Conservation (phyloP, 148 eudicot genomes). For the Cornus controversa region DNA sequence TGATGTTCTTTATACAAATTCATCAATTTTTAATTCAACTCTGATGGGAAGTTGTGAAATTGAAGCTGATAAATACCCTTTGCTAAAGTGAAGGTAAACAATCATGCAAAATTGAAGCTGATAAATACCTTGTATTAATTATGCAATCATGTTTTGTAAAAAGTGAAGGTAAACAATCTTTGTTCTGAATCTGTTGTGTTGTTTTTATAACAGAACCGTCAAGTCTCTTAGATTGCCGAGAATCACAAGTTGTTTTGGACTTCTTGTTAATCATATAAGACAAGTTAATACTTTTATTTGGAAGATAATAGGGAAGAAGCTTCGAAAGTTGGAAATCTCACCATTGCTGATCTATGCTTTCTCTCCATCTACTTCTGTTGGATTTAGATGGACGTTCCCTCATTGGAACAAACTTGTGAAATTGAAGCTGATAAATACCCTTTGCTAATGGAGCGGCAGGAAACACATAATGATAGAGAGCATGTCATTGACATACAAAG, state of each 20-base stretch:
- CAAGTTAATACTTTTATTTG: neutral
- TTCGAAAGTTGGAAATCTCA: neutral
- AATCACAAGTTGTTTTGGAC: neutral
- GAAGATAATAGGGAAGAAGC: neutral
- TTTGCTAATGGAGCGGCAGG: conserved; percentile 40
- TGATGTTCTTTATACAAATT: neutral
- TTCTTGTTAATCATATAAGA: neutral
- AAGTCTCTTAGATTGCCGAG: neutral
- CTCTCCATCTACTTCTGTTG: conserved; percentile 5
- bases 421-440: conserved; percentile 29
- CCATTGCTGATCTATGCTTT: neutral
- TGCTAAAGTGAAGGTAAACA: too few relatives aligned
- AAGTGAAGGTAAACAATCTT: neutral
- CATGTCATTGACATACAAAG: conserved; percentile 39
- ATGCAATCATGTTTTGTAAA: neutral
- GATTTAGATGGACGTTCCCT: conserved; percentile 33
- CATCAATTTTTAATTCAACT: neutral
- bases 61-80: conserved; percentile 32
- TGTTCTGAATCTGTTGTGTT: neutral
- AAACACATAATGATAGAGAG: conserved; percentile 23
- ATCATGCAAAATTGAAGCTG: too few relatives aligned
- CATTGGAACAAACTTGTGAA: conserved; percentile 13
- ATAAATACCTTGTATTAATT: too few relatives aligned
- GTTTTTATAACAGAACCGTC: neutral
- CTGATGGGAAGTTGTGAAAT: conserved; percentile 9